Base-by-base conservation (phyloP, 345 rosid species). In the Zanthoxylum bungeanum region DNA sequence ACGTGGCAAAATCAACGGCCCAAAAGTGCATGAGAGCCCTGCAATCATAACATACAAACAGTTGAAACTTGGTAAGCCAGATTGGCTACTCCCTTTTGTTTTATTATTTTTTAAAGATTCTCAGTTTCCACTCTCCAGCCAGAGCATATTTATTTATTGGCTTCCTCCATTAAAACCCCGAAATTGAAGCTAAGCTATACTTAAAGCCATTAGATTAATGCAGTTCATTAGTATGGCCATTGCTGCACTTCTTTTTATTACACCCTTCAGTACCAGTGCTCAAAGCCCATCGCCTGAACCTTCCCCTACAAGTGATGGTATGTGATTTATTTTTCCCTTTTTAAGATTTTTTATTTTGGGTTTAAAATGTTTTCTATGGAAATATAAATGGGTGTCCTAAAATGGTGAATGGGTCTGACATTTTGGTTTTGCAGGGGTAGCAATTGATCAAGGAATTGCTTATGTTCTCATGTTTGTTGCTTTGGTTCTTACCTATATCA, bases 361-460 rank as follows among this genome's bases (percentile, higher is more conserved):
- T n/a, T n/a, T n/a, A n/a, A n/a, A n/a, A n/a, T n/a, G n/a, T n/a
- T n/a, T n/a, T n/a, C n/a, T n/a, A n/a, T n/a, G n/a, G n/a, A n/a
- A n/a, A n/a, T n/a, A n/a, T n/a, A n/a, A n/a, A n/a, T n/a, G n/a
- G n/a, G n/a, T n/a, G n/a, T n/a, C n/a, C 28, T 55, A 10, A 55
- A 1, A 24, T 53, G 17, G 30, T 55, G 3, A 7, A 12, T 11
- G 2, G 28, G 28, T 27, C 21, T 28, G 60, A 56, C 7, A 19
- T n/a, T 27, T 27, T 24, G 67, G 10, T 52, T 27, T 27, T 72
- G 66, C 70, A 76, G 79, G 69, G 39, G 69, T 65, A 10, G 69
- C 78, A 52, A 65, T 76, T 46, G 83, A 80, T 60, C 83, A 73
- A 37, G 77, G 83, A 40, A 22, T 79, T 68, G 83, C 83, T 14